Percentiles rank a stretch among this genome's conserved stretches.
phyloP scores from a whole-genome alignment of 192 early-diverging fungal species.

The Endogone sp. region DNA sequence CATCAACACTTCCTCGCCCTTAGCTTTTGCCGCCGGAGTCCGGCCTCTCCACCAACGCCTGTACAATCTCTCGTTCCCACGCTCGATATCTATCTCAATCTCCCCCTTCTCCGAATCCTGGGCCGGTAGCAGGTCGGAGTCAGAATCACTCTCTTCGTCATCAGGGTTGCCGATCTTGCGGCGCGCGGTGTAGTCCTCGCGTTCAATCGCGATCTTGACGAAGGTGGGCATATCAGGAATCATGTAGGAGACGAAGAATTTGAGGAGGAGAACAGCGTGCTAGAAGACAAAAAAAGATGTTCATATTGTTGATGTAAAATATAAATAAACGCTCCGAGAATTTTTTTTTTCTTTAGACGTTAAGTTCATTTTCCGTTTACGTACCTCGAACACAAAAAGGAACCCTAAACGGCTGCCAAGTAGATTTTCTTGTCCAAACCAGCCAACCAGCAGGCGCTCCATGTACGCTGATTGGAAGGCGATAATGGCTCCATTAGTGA shows the following conservation, averaged over 20 bases:
- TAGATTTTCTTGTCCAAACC: neutral
- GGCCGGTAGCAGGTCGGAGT: neutral
- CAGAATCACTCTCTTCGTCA: neutral
- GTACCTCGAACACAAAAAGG: conserved; percentile 29
- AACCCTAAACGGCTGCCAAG: conserved; percentile 26
- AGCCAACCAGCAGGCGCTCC: conserved; percentile 12
- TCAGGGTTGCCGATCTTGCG: neutral
- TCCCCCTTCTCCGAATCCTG: neutral
- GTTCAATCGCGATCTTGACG: conserved; percentile 31
- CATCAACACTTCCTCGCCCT: neutral
- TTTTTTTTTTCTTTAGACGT: no score
- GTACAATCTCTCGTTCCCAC: neutral
- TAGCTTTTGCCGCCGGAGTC: neutral
- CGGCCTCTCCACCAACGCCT: neutral
- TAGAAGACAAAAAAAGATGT: no score
- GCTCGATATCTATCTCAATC: neutral
- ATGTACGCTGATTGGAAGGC: conserved; percentile 40
- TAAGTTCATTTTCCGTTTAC: no score
- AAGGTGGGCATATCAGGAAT: conserved; percentile 30
- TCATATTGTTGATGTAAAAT: no score
- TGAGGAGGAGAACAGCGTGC: conserved; percentile 33
- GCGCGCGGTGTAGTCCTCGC: conserved; percentile 29
- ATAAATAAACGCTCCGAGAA: no score
- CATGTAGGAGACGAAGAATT: conserved; percentile 24
- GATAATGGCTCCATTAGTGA: conserved; percentile 35